A percentile compares a stretch with the other conserved stretches of the same genome.
phyloP scores from a whole-genome alignment of 2,329 filamentous ascomycete genomes.

The Beauveria scarabaeidicola region DNA sequence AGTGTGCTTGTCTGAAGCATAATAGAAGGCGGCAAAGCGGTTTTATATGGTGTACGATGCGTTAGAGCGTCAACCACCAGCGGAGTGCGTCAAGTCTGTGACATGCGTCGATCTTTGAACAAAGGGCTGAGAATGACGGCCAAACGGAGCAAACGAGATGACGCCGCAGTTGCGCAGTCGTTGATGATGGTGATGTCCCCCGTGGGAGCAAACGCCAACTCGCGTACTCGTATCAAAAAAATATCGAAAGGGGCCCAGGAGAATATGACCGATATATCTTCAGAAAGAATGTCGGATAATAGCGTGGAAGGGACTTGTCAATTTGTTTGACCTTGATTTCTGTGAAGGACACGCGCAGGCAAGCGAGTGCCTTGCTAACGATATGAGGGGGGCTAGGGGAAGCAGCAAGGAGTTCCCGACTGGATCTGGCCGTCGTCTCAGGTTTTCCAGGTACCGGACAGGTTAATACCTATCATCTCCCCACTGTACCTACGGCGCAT shows the following conservation, averaged over 20 bases:
- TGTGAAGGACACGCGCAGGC: not conserved
- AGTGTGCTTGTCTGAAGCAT: not conserved
- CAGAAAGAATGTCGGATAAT: no score
- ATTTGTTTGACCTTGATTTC: not conserved
- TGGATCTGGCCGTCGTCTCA: constrained; percentile 3
- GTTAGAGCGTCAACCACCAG: not conserved
- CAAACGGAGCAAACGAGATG: not conserved
- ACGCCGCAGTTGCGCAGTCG: not conserved
- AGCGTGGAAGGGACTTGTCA: not conserved
- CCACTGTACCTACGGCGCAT: no score
- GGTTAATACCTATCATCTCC: no score
- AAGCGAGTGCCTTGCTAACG: not conserved
- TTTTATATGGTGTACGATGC: not conserved
- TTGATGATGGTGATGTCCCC: not conserved
- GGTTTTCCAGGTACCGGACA: not conserved
- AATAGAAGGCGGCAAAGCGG: not conserved
- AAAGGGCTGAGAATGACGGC: not conserved
- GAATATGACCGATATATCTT: no score
- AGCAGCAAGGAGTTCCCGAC: not conserved
- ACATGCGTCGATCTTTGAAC: not conserved
- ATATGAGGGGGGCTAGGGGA: not conserved
- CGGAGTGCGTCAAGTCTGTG: constrained; percentile 1
- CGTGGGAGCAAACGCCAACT: not conserved
- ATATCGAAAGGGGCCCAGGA: not conserved
- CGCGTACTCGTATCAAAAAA: not conserved